These are phyloP conservation scores for Exsudoporus frostii DNA, from an alignment of 768 basidiomycete species.

Conservation along the genomic window DNA sequence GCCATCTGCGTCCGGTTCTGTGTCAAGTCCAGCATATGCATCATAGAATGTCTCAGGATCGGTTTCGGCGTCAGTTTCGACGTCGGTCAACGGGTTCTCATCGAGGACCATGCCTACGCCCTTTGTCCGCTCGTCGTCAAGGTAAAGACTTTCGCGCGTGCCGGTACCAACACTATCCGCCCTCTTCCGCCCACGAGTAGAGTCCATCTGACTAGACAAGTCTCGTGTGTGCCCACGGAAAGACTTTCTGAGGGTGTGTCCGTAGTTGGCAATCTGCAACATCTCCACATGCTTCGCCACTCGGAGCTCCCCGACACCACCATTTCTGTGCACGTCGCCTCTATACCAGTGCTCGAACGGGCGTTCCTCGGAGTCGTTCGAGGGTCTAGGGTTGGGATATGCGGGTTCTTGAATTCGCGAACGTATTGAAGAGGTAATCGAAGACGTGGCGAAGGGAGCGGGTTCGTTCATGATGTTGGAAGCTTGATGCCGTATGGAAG, in stretches of 20 bases:
- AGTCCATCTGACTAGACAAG: constrained; percentile 22
- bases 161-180: constrained; percentile 64
- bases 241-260: constrained; percentile 50
- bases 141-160: constrained; percentile 58
- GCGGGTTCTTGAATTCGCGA: constrained; percentile 33
- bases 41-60: constrained; percentile 43
- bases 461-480: constrained; percentile 61
- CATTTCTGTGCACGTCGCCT: constrained; percentile 81
- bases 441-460: constrained; percentile 52
- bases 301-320: constrained; percentile 81
- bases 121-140: constrained; percentile 56
- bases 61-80: constrained; percentile 52
- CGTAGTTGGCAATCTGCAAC: constrained; percentile 85
- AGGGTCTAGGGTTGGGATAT: constrained; percentile 44
- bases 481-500: constrained; percentile 36
- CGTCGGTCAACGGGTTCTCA: constrained; percentile 71
- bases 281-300: constrained; percentile 77
- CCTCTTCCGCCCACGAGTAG: constrained; percentile 45
- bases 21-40: constrained; percentile 25
- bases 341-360: constrained; percentile 92
- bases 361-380: constrained; percentile 74
- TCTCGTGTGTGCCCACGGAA: constrained; percentile 26
- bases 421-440: constrained; percentile 43
- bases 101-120: constrained; percentile 61
- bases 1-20: constrained; percentile 18